A percentile compares a stretch with the other conserved stretches of the same genome.
Conservation (phyloP, 345 rosid species). For the Brassica cretica region DNA sequence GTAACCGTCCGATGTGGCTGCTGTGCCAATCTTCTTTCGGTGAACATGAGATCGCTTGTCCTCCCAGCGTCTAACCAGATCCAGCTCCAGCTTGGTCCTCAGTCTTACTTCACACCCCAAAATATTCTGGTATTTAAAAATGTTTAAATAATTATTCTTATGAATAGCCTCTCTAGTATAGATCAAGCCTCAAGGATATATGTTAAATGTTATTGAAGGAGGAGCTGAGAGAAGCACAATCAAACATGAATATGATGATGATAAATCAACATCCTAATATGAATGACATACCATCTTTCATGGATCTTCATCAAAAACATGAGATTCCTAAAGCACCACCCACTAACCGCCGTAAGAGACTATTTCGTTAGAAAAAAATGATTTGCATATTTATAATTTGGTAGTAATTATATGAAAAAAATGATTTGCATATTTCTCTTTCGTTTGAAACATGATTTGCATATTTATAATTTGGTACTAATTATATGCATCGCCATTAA, state of each 20-base stretch:
- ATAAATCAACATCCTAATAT: constrained; percentile 65
- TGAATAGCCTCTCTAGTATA: constrained; percentile 9
- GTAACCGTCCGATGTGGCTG: constrained; percentile 97
- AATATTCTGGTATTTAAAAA: constrained; percentile 58
- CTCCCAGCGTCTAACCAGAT: constrained; percentile 77
- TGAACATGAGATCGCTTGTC: constrained; percentile 67
- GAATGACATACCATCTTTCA: constrained; percentile 43
- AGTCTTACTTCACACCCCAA: constrained; percentile 71
- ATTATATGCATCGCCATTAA: not conserved
- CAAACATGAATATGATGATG: constrained; percentile 66
- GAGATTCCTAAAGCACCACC: constrained; percentile 73
- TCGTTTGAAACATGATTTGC: no score
- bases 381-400: not conserved
- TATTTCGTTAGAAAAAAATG: not conserved
- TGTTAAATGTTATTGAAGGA: constrained; percentile 48
- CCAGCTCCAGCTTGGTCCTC: constrained; percentile 65
- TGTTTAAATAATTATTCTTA: not conserved
- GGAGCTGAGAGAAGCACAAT: constrained; percentile 69
- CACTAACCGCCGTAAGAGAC: constrained; percentile 76
- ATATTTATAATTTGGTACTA: not conserved
- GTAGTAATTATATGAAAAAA: not conserved
- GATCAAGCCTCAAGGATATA: not conserved
- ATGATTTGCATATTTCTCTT: no score
- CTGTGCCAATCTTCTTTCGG: constrained; percentile 87
- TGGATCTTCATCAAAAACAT: constrained; percentile 51